Percentiles rank a stretch among this genome's conserved stretches.
Evolutionary conservation across 1,284 basidiomycete genomes (phyloP).

Genomic region (Rugosomyces carneus): DNA sequence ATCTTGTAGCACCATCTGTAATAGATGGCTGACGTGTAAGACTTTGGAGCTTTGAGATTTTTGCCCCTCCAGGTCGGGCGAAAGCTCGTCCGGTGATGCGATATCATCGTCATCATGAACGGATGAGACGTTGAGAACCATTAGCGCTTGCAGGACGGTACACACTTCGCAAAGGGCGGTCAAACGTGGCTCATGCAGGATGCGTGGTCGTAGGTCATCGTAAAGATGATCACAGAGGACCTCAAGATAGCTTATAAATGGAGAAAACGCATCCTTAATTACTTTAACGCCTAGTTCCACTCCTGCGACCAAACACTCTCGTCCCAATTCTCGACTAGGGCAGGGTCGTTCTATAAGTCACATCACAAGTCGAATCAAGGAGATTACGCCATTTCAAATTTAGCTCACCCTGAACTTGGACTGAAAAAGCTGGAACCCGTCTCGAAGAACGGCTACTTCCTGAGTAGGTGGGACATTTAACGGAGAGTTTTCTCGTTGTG

Average conservation of each 20-base stretch:
- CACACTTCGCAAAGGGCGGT: conserved; percentile 88
- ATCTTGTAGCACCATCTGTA: conserved; percentile 89
- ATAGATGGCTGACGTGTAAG: conserved; percentile 56
- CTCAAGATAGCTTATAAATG: conserved; percentile 69
- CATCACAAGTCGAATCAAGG: neutral
- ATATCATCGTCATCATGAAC: conserved; percentile 32
- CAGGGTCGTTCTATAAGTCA: conserved; percentile 50
- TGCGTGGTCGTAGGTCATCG: conserved; percentile 88
- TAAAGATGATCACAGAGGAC: conserved; percentile 88
- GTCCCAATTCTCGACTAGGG: conserved; percentile 71
- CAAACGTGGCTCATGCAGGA: conserved; percentile 84
- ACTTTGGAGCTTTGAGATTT: conserved; percentile 23
- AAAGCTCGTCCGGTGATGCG: conserved; percentile 28
- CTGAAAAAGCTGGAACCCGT: conserved; percentile 70
- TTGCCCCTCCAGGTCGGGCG: conserved; percentile 37
- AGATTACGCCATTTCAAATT: neutral
- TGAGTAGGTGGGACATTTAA: conserved; percentile 31
- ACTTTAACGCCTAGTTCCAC: conserved; percentile 26
- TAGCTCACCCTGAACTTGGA: conserved; percentile 53
- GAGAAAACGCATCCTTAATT: conserved; percentile 20
- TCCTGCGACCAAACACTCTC: conserved; percentile 51
- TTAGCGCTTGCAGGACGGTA: conserved; percentile 87
- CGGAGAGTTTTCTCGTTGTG: conserved; percentile 28
- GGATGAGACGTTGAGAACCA: conserved; percentile 75
- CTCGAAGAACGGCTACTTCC: conserved; percentile 58